Evolutionary conservation across 75 land plant species (phyloP), one percentile per base, ranked within the genome.

Genomic region (Adiantum capillusveneris): DNA sequence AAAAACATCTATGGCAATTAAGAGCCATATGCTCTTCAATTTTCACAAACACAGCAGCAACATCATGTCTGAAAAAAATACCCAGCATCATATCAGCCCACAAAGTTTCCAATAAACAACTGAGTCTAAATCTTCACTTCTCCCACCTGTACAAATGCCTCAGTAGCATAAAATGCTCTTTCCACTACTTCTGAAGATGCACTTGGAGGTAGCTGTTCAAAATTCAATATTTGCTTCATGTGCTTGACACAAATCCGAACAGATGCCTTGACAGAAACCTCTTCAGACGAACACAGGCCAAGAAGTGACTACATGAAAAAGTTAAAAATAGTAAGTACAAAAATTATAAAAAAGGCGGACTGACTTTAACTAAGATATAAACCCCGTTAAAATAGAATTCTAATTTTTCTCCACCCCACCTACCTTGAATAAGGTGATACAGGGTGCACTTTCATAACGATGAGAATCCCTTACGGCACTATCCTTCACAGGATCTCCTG

Each of bases 141-240:
- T 6, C 50, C 44, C 74, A 95, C 99, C 97, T 90, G 92, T 25
- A 95, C 97, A 75, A 87, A 82, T 34, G 99, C 76, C 65, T 90
- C 97, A 41, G 93, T 87, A 28, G 97, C 99, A 75, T 90, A 90
- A 71, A 82, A 95, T 31, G 97, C 97, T 45, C 89, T 78, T 11
- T 85, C 88, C 34, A 85, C 68, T 34, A 57, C 69, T 80, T 95
- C 99, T 66, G 79, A 75, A 19, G 87, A 80, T 29, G 99, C 80
- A 76, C 69, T 66, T 11, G 74, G 65, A 14, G 86, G 86, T 44
- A 95, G 63, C 53, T 82, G 84, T 26, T 84, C 82, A 37, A 84
- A 72, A 58, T 77, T 82, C 45, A 95, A 84, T 14, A 82, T 76
- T 37, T 52, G 68, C 65, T 90, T 82, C 82, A 90, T 90, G 78